Base-by-base conservation (phyloP, 345 rosid genomes). In the Brassica napus region DNA sequence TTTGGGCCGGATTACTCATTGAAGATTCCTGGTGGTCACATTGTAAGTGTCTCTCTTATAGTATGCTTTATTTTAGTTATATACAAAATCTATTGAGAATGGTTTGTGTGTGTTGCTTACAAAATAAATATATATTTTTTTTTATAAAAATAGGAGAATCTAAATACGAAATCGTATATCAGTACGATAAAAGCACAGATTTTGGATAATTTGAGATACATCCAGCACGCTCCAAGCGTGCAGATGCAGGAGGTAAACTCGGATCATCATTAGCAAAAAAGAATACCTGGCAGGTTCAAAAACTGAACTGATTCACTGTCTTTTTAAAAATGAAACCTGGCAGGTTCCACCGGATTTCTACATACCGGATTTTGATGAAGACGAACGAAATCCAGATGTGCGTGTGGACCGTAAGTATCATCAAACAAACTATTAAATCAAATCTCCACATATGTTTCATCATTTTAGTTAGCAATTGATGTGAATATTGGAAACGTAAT, bases 301-400 rank as follows among this genome's bases (percentile, higher is more conserved):
- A 42, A 54, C 18, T 65, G 58, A 42, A 54, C 18, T 65, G 58
- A 67, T 73, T n/a, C 4, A 11, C 6, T 5, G 23, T 54, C n/a
- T 61, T 35, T 69, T 35, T 7, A 7, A 7, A 35, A 7, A 39
- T 39, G 44, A 9, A 42, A 15, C 15, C 6, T 52, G 57, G 68
- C 84, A 95, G 99, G 98, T 95, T 80, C 98, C 99, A 58, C 98
- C 98, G 1, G 99, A 95, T 76, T 93, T 95, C 61, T 90, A 88
- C 67, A 85, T 95, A 81, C 99, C 98, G 4, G 98, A 95, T 77
- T 89, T 90, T 67, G 94, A 95, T 31, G 99, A 95, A 84, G 99
- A 95, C 32, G 85, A 88, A 77, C 97, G 87, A 63, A 91, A 93
- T 74, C 97, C 94, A 0, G 99, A 95, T 75, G 94, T 86, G 76